Evolutionary conservation across 768 basidiomycete species (phyloP).

Genomic region (Albatrellus ellisii): DNA sequence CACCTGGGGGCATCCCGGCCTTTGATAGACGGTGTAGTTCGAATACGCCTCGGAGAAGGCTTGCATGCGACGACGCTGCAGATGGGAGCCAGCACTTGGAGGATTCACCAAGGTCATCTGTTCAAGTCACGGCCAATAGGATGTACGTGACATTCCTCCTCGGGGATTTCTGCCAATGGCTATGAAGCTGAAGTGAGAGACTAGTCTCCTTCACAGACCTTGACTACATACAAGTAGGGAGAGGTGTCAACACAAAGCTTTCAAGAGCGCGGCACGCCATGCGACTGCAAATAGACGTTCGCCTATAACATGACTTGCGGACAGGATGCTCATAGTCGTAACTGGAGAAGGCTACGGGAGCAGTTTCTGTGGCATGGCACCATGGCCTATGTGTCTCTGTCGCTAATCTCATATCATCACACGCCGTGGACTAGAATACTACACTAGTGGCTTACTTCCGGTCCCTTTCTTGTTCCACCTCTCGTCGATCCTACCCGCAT

Average conservation of each 20-base stretch:
- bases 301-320: too few relatives aligned
- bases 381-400: too few relatives aligned
- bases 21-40: conserved; percentile 85
- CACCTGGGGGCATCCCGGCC: conserved; percentile 87
- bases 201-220: too few relatives aligned
- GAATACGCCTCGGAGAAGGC: conserved; percentile 91
- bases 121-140: not conserved
- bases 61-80: conserved; percentile 97
- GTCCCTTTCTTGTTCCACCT: too few relatives aligned
- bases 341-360: too few relatives aligned
- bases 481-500: too few relatives aligned
- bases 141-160: conserved; percentile 30
- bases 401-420: too few relatives aligned
- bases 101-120: conserved; percentile 4
- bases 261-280: conserved; percentile 95
- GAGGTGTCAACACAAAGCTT: conserved; percentile 97
- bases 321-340: too few relatives aligned
- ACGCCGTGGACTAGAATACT: too few relatives aligned
- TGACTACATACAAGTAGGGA: too few relatives aligned
- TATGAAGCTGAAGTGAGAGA: conserved; percentile 98
- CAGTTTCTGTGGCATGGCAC: too few relatives aligned
- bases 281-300: conserved; percentile 46
- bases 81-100: conserved; percentile 73
- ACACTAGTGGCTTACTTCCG: too few relatives aligned
- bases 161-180: conserved; percentile 96